These are phyloP conservation scores for Hypoxylon trugodes DNA, from an alignment of 495 filamentous ascomycete species.

Conservation along the genomic window DNA sequence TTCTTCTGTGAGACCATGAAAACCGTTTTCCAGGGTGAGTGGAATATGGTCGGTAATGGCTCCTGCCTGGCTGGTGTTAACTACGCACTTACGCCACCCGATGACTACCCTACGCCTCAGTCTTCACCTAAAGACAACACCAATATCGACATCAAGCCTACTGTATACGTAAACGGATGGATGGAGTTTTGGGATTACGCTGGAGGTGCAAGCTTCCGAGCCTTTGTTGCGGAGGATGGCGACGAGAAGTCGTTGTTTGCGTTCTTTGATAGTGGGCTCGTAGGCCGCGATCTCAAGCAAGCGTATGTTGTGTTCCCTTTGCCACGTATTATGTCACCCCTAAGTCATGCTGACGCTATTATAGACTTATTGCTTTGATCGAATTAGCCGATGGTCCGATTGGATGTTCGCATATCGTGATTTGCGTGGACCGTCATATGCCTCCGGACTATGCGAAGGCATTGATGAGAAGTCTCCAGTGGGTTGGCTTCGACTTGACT, in stretches of 20 bases:
- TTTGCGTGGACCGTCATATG: slow-evolving; percentile 76
- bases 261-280: slow-evolving; percentile 78
- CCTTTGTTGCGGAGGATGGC: slow-evolving; percentile 73
- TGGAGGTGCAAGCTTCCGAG: slow-evolving; percentile 81
- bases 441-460: slow-evolving; percentile 66
- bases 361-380: slow-evolving; percentile 86
- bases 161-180: slow-evolving; percentile 55
- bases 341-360: slow-evolving; percentile 23
- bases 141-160: slow-evolving; percentile 15
- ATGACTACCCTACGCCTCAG: slow-evolving; percentile 46
- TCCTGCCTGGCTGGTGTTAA: slow-evolving; percentile 77
- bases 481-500: slow-evolving; percentile 88
- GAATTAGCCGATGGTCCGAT: slow-evolving; percentile 81
- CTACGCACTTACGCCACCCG: slow-evolving; percentile 53
- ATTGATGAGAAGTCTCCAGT: slow-evolving; percentile 81
- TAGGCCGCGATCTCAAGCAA: slow-evolving; percentile 81
- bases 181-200: slow-evolving; percentile 92
- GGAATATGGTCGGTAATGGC: slow-evolving; percentile 74
- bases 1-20: slow-evolving; percentile 97
- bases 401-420: slow-evolving; percentile 77
- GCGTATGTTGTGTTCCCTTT: slow-evolving; percentile 74
- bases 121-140: slow-evolving; percentile 10
- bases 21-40: slow-evolving; percentile 94
- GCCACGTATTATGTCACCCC: slow-evolving; percentile 4
- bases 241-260: slow-evolving; percentile 81